Base-by-base conservation (phyloP, 805 yeast species). In the Saccharomycopsis malanga region DNA sequence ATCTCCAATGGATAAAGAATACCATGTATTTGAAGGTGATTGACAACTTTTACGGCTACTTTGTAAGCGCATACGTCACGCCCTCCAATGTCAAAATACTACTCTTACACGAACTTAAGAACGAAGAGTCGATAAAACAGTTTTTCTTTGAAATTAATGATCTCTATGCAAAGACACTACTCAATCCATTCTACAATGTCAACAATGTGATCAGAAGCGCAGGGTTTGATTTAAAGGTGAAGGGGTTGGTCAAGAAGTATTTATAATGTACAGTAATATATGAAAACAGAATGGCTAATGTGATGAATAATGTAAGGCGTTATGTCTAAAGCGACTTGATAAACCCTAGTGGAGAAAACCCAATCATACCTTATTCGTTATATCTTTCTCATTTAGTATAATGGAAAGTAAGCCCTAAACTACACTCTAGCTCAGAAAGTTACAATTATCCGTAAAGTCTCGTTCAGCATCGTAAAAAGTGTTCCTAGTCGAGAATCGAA, bases 111-210 rank as follows among this genome's bases (percentile, higher is more conserved):
- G 84, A 81, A 48, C 60, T 72, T 20, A 68, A 68, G 42, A 70
- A 54, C 38, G 56, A 91, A 54, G 88, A 80, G 54, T 70, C 81
- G 10, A 83, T 89, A 15, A 78, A 81, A 54, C 91, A 83, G 60
- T 89, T 93, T 60, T 86, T 89, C 61, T 71, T 73, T 37, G 98
- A 89, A 53, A 73, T 85, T 6, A 86, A 88, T 64, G 98, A 91
- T 56, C 67, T 91, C 42, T 93, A 91, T 57, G 87, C 86, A 20
- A 91, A 89, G 66, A 78, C 88, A 7, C 61, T 86, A 40, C 69
- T 91, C 69, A 85, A 82, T 54, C 98, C 98, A 1, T 93, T 93
- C 60, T 91, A 89, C 61, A 70, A 74, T 40, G 74, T 79, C 35
- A 84, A 86, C 58, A 84, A 81, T 53, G 81, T 87, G 2, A 85